Conservation (phyloP, 2,329 filamentous ascomycete species). For the Aureobasidium sp. region DNA sequence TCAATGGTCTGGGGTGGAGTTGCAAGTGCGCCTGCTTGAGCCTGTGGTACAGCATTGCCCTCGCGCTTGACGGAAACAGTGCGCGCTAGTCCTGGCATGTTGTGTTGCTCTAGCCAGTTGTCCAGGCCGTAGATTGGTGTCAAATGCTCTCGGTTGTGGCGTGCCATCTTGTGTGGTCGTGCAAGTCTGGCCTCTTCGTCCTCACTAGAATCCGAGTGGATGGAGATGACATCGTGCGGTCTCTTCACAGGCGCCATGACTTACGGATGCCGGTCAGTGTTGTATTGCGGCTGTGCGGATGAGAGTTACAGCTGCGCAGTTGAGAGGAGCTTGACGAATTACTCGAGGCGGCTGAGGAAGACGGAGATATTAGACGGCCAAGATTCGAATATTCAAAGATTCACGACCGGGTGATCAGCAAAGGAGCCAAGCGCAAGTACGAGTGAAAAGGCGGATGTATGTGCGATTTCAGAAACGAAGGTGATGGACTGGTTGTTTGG, state of each 20-base stretch:
- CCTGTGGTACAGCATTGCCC: neutral
- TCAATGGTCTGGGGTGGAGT: neutral
- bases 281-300: neutral
- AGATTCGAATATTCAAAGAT: neutral
- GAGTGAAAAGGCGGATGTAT: neutral
- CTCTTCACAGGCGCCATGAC: conserved; percentile 3
- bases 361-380: neutral
- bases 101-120: neutral
- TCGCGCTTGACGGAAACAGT: neutral
- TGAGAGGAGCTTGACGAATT: neutral
- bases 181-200: neutral
- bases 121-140: neutral
- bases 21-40: neutral
- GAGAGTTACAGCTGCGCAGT: neutral
- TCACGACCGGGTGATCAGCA: neutral
- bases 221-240: conserved; percentile 3
- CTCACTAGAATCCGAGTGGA: neutral
- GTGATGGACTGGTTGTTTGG: neutral
- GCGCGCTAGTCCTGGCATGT: neutral
- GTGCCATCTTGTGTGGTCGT: neutral
- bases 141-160: neutral
- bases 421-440: neutral
- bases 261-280: neutral
- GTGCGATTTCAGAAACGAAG: neutral
- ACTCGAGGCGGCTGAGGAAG: neutral